Percentiles rank a stretch among this genome's conserved stretches.
phyloP scores from a whole-genome alignment of 257 asterid genomes.

The Solanum medicagineum region DNA sequence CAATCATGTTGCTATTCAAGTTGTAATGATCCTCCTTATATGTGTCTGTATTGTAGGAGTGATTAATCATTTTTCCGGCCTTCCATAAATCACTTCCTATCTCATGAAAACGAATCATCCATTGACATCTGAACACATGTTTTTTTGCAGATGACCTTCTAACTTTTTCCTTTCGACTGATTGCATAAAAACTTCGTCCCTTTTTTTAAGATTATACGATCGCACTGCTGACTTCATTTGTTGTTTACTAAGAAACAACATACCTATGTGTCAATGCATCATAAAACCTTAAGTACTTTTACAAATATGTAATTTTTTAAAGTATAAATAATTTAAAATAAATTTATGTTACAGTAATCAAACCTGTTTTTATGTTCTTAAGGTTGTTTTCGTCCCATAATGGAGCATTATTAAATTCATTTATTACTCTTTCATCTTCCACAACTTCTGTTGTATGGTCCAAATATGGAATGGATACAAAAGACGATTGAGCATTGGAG shows the following conservation, averaged over 20 bases:
- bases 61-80: too few species aligned
- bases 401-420: neutral
- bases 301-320: too few species aligned
- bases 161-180: neutral
- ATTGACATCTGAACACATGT: neutral
- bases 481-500: neutral
- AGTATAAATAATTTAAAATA: too few species aligned
- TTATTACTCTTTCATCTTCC: rapidly evolving
- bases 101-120: too few species aligned
- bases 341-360: too few species aligned
- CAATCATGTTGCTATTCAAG: neutral
- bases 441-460: neutral
- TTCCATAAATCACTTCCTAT: neutral
- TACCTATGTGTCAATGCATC: neutral
- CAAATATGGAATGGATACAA: neutral
- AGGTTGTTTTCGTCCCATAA: neutral
- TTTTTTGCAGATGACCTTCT: neutral
- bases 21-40: neutral
- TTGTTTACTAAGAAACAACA: too few species aligned
- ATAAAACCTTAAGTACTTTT: too few species aligned
- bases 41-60: too few species aligned
- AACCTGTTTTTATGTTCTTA: too few species aligned
- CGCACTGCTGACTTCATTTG: neutral
- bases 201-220: too few species aligned
- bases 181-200: neutral